Evolutionary conservation across 78 protist genomes (phyloP).

Genomic region (Guillardia theta): DNA sequence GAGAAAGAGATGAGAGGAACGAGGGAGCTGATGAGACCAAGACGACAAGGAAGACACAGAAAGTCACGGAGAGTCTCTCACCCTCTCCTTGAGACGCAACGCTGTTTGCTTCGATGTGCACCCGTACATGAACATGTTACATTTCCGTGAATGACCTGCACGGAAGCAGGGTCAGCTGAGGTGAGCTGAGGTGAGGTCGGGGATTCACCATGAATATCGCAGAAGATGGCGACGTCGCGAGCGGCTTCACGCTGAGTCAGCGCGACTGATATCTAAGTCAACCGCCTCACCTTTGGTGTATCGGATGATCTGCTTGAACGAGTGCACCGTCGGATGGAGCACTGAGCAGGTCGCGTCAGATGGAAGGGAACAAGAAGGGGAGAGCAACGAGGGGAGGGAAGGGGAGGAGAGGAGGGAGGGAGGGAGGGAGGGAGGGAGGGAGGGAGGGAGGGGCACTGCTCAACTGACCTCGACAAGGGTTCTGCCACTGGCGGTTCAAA

Average conservation of each 20-base stretch:
- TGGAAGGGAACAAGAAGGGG: neutral
- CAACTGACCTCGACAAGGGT: no score
- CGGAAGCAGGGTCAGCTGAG: neutral
- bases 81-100: neutral
- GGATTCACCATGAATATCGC: neutral
- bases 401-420: conserved; percentile 9
- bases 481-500: neutral
- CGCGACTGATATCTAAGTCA: no score
- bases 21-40: no score
- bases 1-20: no score
- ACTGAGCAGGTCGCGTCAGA: neutral
- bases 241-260: neutral
- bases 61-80: no score
- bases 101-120: neutral
- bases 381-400: neutral
- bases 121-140: conserved; percentile 39
- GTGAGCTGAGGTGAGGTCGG: neutral
- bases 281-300: neutral
- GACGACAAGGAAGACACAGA: no score
- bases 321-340: neutral
- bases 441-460: conserved; percentile 5
- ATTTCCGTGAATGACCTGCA: neutral
- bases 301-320: neutral
- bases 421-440: conserved; percentile 18
- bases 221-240: neutral